Percentiles rank a stretch among this genome's conserved stretches.
Conservation (phyloP, 257 asterid genomes). For the Solanum virginianum region DNA sequence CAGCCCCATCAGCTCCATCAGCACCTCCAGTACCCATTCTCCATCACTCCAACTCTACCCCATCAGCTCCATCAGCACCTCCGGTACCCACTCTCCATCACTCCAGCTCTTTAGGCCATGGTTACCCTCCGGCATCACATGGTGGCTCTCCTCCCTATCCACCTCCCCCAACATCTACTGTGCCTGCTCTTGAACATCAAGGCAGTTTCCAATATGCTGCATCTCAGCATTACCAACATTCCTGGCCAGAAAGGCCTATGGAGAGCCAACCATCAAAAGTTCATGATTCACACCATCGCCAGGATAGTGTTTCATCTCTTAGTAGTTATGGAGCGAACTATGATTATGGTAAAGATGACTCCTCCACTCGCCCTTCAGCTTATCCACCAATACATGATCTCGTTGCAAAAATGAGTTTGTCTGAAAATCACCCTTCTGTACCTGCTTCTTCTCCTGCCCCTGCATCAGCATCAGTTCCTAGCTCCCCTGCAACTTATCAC, state of each 20-base stretch:
- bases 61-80: constrained; percentile 23
- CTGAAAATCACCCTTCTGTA: constrained; percentile 31
- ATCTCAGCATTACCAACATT: constrained; percentile 26
- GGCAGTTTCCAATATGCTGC: constrained; percentile 36
- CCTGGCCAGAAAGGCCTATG: constrained; percentile 29
- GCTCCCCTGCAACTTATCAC: constrained; percentile 37
- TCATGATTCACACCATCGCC: constrained; percentile 20
- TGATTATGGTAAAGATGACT: constrained; percentile 16
- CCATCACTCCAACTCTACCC: constrained; percentile 5
- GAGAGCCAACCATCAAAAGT: constrained; percentile 35
- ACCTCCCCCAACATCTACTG: constrained; percentile 26
- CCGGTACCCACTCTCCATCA: neutral
- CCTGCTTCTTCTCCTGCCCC: constrained; percentile 47
- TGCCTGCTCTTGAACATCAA: constrained; percentile 17
- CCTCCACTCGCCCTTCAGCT: constrained; percentile 27
- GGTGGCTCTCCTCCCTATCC: constrained; percentile 36
- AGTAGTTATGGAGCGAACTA: constrained; percentile 16
- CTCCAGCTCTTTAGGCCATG: constrained; percentile 10
- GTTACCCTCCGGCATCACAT: constrained; percentile 24
- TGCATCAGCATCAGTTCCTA: constrained; percentile 11
- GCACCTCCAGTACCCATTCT: neutral
- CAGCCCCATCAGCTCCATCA: constrained; percentile 24
- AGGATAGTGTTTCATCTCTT: constrained; percentile 24
- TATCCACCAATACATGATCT: constrained; percentile 71
- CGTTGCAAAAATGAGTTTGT: constrained; percentile 38